Evolutionary conservation across 352 stramenopile genomes (phyloP).

Genomic region (Thalassiosira hispida): DNA sequence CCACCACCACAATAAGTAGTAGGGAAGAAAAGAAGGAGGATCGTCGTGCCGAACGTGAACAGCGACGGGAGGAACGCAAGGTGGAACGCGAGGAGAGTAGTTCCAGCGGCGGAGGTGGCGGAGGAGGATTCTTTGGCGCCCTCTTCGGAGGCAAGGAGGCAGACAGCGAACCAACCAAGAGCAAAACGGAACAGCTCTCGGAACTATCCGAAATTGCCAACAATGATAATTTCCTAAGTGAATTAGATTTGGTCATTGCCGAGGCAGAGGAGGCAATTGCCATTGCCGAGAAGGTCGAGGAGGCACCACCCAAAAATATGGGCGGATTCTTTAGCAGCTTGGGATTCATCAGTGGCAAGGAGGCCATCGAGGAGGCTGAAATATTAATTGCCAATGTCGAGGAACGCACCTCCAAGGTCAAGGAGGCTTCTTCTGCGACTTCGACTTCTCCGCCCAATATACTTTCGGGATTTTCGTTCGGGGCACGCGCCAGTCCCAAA

Average conservation of each 20-base stretch:
- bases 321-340: slow-evolving; percentile 28
- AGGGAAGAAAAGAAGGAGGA: slow-evolving; percentile 43
- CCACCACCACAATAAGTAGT: background rate
- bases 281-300: slow-evolving; percentile 45
- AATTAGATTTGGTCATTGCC: slow-evolving; percentile 48
- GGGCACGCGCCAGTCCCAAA: background rate
- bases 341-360: slow-evolving; percentile 46
- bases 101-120: slow-evolving; percentile 33
- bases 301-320: slow-evolving; percentile 20
- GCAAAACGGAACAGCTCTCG: slow-evolving; percentile 16
- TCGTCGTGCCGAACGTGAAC: slow-evolving; percentile 39
- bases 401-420: slow-evolving; percentile 30
- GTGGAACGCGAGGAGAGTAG: slow-evolving; percentile 26
- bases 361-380: slow-evolving; percentile 52
- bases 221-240: slow-evolving; percentile 44
- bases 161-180: background rate
- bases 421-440: background rate
- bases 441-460: background rate
- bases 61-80: slow-evolving; percentile 19
- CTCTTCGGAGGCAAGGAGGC: slow-evolving; percentile 28
- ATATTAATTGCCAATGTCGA: slow-evolving; percentile 36
- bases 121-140: slow-evolving; percentile 38
- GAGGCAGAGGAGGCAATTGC: slow-evolving; percentile 56
- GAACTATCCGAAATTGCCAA: slow-evolving; percentile 31
- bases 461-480: slow-evolving; percentile 33